Evolutionary conservation across 2,329 filamentous ascomycete species (phyloP), one percentile per base, ranked within the genome.

Genomic region (Aspergillus spinulosporus): DNA sequence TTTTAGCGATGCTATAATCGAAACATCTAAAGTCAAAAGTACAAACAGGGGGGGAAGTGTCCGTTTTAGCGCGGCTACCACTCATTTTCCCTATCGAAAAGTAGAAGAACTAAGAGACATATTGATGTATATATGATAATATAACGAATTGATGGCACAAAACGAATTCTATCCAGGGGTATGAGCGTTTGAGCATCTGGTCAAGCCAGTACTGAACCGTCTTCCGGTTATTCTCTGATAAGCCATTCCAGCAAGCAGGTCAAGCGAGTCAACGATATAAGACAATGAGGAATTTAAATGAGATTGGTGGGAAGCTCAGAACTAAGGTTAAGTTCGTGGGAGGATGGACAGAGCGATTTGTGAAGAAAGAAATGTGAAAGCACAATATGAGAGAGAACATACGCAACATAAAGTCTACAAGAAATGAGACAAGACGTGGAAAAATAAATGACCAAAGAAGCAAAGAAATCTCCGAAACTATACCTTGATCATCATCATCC

Each of bases 121-220:
- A 5, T 49, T 49, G 36, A 51, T 34, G 28, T 43, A 51, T 26
- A 43, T 51, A 32, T 39, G n/a, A 39, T 39, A 39, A 39, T n/a
- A 49, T 49, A 40, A 51, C 21, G 48, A 51, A 32, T 34, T 51
- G 28, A 51, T 31, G 48, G 29, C 43, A 51, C 11, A 40, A 51
- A 51, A 15, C 7, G 29, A 51, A 32, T 34, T 45, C 45, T 47
- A 34, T 47, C 7, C n/a, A 3, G 44, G 29, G 11, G 45, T 28
- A 28, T 28, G 26, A 28, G 26, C 26, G 14, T 21, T 32, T 47
- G 31, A 14, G 14, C 45, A 36, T 5, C 45, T 29, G 15, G 4
- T 7, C 40, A 43, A 43, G 15, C 40, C 3, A 21, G 40, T 26
- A 43, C 5, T 12, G 2, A 21, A n/a, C 5, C 12, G 8, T 43